phyloP scores from a whole-genome alignment of 106 monocot genomes.

The Dendrobium huoshanense region DNA sequence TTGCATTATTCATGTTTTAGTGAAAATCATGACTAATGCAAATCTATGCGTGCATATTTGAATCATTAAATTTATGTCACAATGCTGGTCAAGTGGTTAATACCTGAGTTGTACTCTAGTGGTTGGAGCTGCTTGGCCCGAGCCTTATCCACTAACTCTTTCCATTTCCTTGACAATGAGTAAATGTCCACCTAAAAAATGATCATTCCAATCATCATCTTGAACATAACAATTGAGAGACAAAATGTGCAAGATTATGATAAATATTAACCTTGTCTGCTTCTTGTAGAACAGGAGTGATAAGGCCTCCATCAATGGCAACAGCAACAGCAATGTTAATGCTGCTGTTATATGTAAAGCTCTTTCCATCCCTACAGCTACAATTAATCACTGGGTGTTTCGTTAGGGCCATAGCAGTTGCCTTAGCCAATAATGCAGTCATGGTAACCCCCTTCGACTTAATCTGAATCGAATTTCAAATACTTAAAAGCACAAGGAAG shows the following conservation, averaged over 20 bases:
- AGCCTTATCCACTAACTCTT: slow-evolving; percentile 94
- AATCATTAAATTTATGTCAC: neutral
- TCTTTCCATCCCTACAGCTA: slow-evolving; percentile 88
- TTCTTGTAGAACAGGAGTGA: slow-evolving; percentile 88
- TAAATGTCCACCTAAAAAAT: slow-evolving; percentile 74
- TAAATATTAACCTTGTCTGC: slow-evolving; percentile 56
- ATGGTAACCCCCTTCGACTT: slow-evolving; percentile 96
- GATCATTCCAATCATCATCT: neutral
- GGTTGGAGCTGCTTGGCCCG: slow-evolving; percentile 92
- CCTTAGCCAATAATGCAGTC: slow-evolving; percentile 86
- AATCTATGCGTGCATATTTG: neutral
- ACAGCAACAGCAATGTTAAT: slow-evolving; percentile 96
- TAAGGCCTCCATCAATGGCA: slow-evolving; percentile 85
- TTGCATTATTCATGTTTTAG: no score
- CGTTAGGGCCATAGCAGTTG: slow-evolving; percentile 69
- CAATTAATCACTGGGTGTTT: slow-evolving; percentile 88
- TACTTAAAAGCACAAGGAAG: neutral
- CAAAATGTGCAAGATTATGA: neutral
- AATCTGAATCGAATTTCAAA: slow-evolving; percentile 32
- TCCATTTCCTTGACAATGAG: slow-evolving; percentile 93
- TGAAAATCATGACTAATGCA: neutral
- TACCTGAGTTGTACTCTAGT: slow-evolving; percentile 80
- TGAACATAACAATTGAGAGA: neutral
- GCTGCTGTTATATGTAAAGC: slow-evolving; percentile 82
- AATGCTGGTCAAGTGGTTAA: neutral